Evolutionary conservation across 225 moss, liverwort and hornwort genomes (phyloP).

Genomic region (Anthoceros angustus): DNA sequence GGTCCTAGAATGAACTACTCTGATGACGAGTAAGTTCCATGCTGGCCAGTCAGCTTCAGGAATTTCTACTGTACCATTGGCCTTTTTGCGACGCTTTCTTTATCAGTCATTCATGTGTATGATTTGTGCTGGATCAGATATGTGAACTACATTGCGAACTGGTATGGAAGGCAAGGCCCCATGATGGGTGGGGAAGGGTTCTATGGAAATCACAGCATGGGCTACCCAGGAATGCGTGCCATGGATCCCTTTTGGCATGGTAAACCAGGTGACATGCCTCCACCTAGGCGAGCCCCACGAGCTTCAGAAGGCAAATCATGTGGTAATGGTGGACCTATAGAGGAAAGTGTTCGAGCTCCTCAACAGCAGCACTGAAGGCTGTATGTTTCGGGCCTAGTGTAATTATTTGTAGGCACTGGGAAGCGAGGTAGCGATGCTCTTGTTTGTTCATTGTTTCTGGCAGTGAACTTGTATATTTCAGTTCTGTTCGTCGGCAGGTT

Average conservation of each 20-base stretch:
- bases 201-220: not conserved
- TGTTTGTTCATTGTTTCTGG: not conserved
- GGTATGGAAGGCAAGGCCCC: slow-evolving; percentile 54
- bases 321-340: not conserved
- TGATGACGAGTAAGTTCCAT: slow-evolving; percentile 28
- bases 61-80: not conserved
- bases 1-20: slow-evolving; percentile 16
- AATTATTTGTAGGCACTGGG: not conserved
- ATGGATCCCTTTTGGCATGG: not conserved
- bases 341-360: not conserved
- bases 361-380: not conserved
- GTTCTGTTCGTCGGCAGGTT: not conserved
- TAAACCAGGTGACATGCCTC: slow-evolving; percentile 1
- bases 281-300: not conserved
- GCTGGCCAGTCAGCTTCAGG: not conserved
- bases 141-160: slow-evolving; percentile 65
- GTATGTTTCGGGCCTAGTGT: not conserved
- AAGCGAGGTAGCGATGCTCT: not conserved
- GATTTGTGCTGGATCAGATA: slow-evolving; percentile 30
- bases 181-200: slow-evolving; percentile 6
- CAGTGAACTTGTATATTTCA: not conserved
- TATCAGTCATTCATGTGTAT: not conserved
- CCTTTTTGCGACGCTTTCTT: not conserved
- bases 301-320: not conserved
- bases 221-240: not conserved